Evolutionary conservation across 1,139 yeast genomes (phyloP).

Genomic region (Hanseniaspora sp.): DNA sequence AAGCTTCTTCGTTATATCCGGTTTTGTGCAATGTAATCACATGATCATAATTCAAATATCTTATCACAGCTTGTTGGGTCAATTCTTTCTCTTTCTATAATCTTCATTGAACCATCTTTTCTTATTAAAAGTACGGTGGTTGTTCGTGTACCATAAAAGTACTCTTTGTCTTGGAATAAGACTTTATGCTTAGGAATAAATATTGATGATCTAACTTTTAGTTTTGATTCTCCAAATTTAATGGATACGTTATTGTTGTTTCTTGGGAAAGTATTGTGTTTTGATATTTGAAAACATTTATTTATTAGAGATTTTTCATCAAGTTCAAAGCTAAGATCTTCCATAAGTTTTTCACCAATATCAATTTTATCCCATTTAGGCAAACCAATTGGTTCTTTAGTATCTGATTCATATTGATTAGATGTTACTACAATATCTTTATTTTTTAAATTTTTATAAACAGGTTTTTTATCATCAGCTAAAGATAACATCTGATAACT

Average conservation of each 20-base stretch:
- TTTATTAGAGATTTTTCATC: constrained; percentile 1
- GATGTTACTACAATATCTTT: background rate
- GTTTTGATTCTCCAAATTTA: constrained; percentile 6
- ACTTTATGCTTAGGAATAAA: constrained; percentile 14
- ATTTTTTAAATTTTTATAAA: background rate
- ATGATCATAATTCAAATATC: background rate
- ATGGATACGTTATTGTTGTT: background rate
- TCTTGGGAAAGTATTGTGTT: background rate
- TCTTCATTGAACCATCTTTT: constrained; percentile 1
- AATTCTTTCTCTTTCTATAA: constrained; percentile 9
- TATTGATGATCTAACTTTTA: constrained; percentile 10
- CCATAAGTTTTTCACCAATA: background rate
- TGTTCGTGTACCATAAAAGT: constrained; percentile 15
- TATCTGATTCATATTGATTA: constrained; percentile 6
- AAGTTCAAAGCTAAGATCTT: background rate
- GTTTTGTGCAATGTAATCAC: background rate
- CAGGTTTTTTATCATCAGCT: constrained; percentile 7
- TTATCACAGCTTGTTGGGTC: background rate
- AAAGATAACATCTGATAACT: background rate
- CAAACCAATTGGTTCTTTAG: background rate
- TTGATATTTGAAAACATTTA: constrained; percentile 8
- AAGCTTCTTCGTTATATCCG: too few relatives aligned
- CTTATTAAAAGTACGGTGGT: constrained; percentile 14
- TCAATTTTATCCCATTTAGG: constrained; percentile 11
- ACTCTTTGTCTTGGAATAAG: background rate